Percentiles rank a stretch among this genome's conserved stretches.
Conservation (phyloP, 306 rosid genomes). For the Abrus precatorius region DNA sequence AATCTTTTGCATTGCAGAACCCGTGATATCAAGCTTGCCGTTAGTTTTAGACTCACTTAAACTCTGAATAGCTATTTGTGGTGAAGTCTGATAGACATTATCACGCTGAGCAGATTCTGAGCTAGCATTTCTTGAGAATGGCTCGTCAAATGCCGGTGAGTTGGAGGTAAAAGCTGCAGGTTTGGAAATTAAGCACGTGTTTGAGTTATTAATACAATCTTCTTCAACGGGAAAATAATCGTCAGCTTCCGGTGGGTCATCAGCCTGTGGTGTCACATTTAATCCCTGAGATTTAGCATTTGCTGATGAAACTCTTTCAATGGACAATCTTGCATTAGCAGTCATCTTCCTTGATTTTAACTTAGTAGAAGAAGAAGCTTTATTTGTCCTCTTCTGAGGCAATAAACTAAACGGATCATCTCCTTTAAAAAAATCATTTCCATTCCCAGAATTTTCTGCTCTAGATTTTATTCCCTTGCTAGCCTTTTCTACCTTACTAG, state of each 20-base stretch:
- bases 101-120: slow-evolving; percentile 48
- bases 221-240: slow-evolving; percentile 44
- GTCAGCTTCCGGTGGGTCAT: slow-evolving; percentile 51
- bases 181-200: slow-evolving; percentile 32
- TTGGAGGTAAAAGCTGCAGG: slow-evolving; percentile 42
- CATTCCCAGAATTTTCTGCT: slow-evolving; percentile 52
- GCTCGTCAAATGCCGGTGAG: slow-evolving; percentile 49
- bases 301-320: slow-evolving; percentile 44
- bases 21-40: slow-evolving; percentile 49
- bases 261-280: slow-evolving; percentile 44
- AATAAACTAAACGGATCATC: slow-evolving; percentile 51
- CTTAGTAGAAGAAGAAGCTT: slow-evolving; percentile 57
- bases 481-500: slow-evolving; percentile 46
- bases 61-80: slow-evolving; percentile 45
- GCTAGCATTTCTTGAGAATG: slow-evolving; percentile 41
- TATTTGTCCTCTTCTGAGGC: slow-evolving; percentile 60
- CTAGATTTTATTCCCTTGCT: slow-evolving; percentile 49
- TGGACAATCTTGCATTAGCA: slow-evolving; percentile 48
- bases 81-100: slow-evolving; percentile 47
- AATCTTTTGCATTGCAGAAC: slow-evolving; percentile 47
- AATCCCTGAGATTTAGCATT: slow-evolving; percentile 48
- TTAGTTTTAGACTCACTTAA: slow-evolving; percentile 44
- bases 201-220: slow-evolving; percentile 46
- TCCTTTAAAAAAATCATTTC: slow-evolving; percentile 45
- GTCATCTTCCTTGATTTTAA: slow-evolving; percentile 54